Evolutionary conservation across 1,284 basidiomycete species (phyloP), one percentile per base, ranked within the genome.

Genomic region (Rhodotorula sp.): DNA sequence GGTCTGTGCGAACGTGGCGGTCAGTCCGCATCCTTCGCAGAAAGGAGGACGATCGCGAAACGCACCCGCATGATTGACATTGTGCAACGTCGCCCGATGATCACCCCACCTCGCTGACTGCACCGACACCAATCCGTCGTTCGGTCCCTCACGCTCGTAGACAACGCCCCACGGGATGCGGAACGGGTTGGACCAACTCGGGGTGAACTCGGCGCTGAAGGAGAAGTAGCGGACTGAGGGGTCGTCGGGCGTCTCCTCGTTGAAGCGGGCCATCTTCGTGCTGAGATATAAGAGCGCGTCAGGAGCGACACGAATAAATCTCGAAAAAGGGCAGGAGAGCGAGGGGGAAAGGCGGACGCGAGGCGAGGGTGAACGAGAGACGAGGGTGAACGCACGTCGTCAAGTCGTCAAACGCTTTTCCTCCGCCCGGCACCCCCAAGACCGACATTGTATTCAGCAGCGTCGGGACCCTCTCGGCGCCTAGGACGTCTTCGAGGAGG

Each of bases 131-230:
- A 95, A 84, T 2, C 93, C 92, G 79, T 95, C 92, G 76, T 97
- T 98, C 8, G 73, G 88, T 24, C 93, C 94, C 81, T 97, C 94
- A 77, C 90, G 90, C 77, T 91, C 88, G 30, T 89, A 79, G 59
- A 97, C 89, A 46, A 96, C 87, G 7, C 86, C 87, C 79, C 93
- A 91, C 1, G 92, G 88, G 17, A 75, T 57, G 17, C 66, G 55
- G 67, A 77, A 74, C n/a, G 68, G 69, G 57, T 72, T 69, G 56
- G 94, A 87, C 66, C 94, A 82, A 1, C 91, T 90, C 6, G 94
- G 93, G 20, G 90, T 86, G 79, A 93, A 94, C 30, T 84, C 84
- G 8, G 94, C 94, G 17, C 94, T 94, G 90, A 92, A 98, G 44
- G 90, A 92, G 77, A 90, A 94, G 81, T 97, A 97, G 73, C 86